A percentile compares a stretch with the other conserved stretches of the same genome.
These are phyloP conservation scores for Salix udensis DNA, from an alignment of 345 rosid species.

Conservation along the genomic window DNA sequence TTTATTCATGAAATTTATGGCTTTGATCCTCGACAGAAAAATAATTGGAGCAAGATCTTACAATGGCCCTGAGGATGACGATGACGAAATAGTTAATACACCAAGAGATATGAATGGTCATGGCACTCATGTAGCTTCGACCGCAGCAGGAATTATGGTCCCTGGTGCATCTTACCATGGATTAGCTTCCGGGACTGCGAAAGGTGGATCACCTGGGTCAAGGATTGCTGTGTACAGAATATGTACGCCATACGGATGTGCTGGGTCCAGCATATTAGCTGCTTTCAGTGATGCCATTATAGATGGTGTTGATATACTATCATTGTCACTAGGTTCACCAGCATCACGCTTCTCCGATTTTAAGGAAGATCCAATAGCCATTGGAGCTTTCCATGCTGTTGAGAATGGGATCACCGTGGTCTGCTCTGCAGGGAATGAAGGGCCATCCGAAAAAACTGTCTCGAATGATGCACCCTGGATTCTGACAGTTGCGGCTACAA, in stretches of 20 bases:
- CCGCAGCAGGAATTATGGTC: slow-evolving; percentile 68
- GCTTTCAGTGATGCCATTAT: slow-evolving; percentile 76
- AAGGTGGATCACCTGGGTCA: slow-evolving; percentile 64
- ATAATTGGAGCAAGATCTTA: slow-evolving; percentile 80
- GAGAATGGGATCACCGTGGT: slow-evolving; percentile 67
- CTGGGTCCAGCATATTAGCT: slow-evolving; percentile 58
- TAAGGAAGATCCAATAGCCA: slow-evolving; percentile 57
- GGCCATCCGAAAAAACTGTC: slow-evolving; percentile 49
- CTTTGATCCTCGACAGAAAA: slow-evolving; percentile 44
- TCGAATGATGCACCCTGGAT: slow-evolving; percentile 80
- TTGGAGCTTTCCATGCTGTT: slow-evolving; percentile 78
- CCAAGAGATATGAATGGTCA: slow-evolving; percentile 72
- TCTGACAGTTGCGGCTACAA: slow-evolving; percentile 76
- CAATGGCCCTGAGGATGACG: slow-evolving; percentile 25
- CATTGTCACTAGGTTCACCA: slow-evolving; percentile 58
- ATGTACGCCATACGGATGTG: slow-evolving; percentile 53
- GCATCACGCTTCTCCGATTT: slow-evolving; percentile 25
- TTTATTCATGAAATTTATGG: slow-evolving; percentile 65
- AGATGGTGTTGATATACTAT: slow-evolving; percentile 67
- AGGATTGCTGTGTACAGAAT: slow-evolving; percentile 70
- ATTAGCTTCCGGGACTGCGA: slow-evolving; percentile 61
- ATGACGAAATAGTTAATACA: slow-evolving; percentile 21
- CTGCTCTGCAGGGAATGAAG: slow-evolving; percentile 85
- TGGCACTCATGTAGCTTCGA: slow-evolving; percentile 75
- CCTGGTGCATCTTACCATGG: slow-evolving; percentile 66